Evolutionary conservation across 352 stramenopile species (phyloP).

Genomic region (Phytophthora niederhauseri): DNA sequence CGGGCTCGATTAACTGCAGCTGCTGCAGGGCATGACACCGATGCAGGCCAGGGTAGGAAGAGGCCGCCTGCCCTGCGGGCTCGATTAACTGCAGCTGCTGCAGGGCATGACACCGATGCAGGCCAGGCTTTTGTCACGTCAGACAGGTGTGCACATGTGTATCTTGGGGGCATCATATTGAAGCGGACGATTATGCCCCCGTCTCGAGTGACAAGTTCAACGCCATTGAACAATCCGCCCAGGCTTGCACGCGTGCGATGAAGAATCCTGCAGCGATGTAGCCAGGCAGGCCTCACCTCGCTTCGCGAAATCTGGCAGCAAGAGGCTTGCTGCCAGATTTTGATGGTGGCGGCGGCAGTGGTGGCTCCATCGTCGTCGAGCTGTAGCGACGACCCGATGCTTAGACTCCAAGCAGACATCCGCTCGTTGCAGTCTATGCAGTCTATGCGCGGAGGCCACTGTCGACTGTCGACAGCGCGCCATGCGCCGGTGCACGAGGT

Average conservation of each 20-base stretch:
- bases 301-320: too few species aligned
- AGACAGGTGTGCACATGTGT: too few species aligned
- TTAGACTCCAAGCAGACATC: conserved; percentile 16
- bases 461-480: conserved; percentile 13
- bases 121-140: too few species aligned
- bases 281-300: conserved; percentile 10
- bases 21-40: too few species aligned
- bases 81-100: neutral
- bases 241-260: too few species aligned
- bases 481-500: conserved; percentile 9
- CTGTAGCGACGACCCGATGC: neutral
- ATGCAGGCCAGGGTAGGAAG: too few species aligned
- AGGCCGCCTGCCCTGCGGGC: neutral
- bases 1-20: too few species aligned
- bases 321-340: too few species aligned
- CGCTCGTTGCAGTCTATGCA: too few species aligned
- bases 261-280: conserved; percentile 12
- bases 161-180: conserved; percentile 19
- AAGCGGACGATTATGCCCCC: conserved; percentile 12
- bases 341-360: neutral
- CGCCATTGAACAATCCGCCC: neutral
- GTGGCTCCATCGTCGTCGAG: neutral
- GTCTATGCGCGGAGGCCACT: conserved; percentile 5
- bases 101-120: too few species aligned
- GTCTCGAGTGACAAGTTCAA: conserved; percentile 12